A percentile compares a stretch with the other conserved stretches of the same genome.
Conservation (phyloP, 768 basidiomycete species). For the Lactifluus piperatus region DNA sequence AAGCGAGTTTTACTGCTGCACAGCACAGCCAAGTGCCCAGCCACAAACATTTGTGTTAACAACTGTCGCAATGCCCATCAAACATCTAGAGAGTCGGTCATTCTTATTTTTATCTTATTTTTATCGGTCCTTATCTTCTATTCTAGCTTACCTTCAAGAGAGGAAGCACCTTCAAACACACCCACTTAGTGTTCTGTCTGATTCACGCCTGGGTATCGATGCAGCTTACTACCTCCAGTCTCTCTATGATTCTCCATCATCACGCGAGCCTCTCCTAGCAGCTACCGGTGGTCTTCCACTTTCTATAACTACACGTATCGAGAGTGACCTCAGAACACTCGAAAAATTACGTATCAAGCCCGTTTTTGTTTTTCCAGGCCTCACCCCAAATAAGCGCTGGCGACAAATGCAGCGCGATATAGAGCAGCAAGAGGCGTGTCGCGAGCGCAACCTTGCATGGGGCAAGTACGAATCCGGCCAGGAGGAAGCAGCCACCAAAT, state of each 20-base stretch:
- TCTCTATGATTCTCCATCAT: constrained; percentile 64
- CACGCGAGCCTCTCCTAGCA: constrained; percentile 85
- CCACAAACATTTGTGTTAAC: constrained; percentile 5
- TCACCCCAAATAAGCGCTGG: constrained; percentile 67
- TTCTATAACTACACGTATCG: constrained; percentile 79
- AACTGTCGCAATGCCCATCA: constrained; percentile 57
- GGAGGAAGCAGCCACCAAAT: constrained; percentile 78
- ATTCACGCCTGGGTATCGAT: constrained; percentile 95
- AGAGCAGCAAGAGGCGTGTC: constrained; percentile 52
- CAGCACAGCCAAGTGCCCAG: background rate
- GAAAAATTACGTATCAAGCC: constrained; percentile 93
- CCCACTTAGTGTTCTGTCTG: constrained; percentile 71
- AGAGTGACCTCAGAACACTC: constrained; percentile 82
- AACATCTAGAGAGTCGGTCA: constrained; percentile 69
- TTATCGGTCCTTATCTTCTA: background rate
- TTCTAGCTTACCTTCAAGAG: constrained; percentile 71
- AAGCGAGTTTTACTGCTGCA: constrained; percentile 5
- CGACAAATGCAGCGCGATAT: constrained; percentile 49
- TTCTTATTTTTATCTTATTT: constrained; percentile 2
- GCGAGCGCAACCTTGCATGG: constrained; percentile 83
- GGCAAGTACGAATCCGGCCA: constrained; percentile 85
- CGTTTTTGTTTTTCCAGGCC: constrained; percentile 94
- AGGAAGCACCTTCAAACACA: constrained; percentile 82
- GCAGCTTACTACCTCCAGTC: constrained; percentile 81
- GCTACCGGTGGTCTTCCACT: constrained; percentile 94